A percentile compares a stretch with the other conserved stretches of the same genome.
Conservation (phyloP, 768 basidiomycete species). For the Kwoniella shandongensis region DNA sequence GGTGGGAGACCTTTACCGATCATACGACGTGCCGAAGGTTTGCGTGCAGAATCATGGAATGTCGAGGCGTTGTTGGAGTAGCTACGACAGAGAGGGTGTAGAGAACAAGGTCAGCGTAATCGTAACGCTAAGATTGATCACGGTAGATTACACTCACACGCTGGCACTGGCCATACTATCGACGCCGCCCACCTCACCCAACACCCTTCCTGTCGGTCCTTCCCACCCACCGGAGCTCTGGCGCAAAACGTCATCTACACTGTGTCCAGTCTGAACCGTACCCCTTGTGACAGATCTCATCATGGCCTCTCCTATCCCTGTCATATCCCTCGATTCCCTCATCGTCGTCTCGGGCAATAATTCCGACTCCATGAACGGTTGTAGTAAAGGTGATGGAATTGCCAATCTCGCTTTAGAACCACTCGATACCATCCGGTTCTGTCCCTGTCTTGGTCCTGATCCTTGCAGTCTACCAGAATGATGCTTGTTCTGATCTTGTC, state of each 20-base stretch:
- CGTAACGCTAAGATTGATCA: no score
- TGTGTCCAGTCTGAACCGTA: constrained; percentile 9
- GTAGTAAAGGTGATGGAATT: constrained; percentile 4
- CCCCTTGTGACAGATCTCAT: constrained; percentile 1
- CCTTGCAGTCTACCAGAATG: no score
- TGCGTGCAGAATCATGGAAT: constrained; percentile 4
- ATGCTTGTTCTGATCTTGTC: no score
- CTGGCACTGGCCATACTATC: constrained; percentile 17
- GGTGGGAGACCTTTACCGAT: constrained; percentile 9
- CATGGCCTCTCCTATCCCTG: constrained; percentile 11
- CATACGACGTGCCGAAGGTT: constrained; percentile 10
- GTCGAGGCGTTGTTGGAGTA: constrained; percentile 23
- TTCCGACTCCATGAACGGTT: no score
- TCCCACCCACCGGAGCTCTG: no score
- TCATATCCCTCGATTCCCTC: neutral
- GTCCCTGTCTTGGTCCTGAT: neutral
- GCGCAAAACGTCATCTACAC: constrained; percentile 6
- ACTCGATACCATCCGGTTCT: constrained; percentile 13
- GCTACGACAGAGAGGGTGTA: neutral
- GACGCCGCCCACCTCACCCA: constrained; percentile 13
- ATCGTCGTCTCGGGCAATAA: neutral
- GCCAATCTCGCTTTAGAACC: constrained; percentile 17
- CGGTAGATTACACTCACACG: constrained; percentile 17
- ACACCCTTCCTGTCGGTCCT: neutral
- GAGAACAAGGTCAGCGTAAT: no score